phyloP scores from a whole-genome alignment of 208 protist genomes.

The Leishmania gerbilli region DNA sequence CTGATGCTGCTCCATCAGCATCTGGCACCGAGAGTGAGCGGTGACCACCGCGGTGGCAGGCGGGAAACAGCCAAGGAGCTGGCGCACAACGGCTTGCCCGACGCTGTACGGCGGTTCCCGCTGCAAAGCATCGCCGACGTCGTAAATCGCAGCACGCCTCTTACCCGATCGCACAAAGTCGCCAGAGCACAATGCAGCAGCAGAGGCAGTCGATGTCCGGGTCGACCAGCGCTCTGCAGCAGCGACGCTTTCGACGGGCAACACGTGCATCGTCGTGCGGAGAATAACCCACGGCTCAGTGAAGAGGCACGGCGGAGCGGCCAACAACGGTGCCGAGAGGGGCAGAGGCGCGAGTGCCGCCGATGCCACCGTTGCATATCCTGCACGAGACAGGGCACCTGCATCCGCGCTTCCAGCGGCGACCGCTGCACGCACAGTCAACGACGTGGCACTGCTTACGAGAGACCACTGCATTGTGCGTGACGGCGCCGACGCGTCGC shows the following conservation, averaged over 20 bases:
- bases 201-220: background rate
- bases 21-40: background rate
- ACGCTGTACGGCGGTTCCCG: background rate
- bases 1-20: background rate
- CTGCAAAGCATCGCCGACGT: background rate
- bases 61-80: slow-evolving; percentile 11
- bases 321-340: slow-evolving; percentile 5
- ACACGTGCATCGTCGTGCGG: slow-evolving; percentile 15
- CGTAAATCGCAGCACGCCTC: background rate
- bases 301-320: slow-evolving; percentile 16
- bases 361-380: background rate
- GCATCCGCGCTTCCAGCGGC: background rate
- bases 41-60: background rate
- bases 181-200: background rate
- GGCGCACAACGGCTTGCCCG: slow-evolving; percentile 1
- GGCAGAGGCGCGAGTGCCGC: background rate
- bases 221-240: background rate
- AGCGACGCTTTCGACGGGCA: background rate
- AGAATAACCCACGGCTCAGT: slow-evolving; percentile 18
- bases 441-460: background rate
- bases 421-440: background rate
- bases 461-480: background rate
- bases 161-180: background rate
- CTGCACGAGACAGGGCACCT: background rate
- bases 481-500: background rate